Percentiles rank a stretch among this genome's conserved stretches.
These are phyloP conservation scores for Aquilaria sinensis DNA, from an alignment of 345 rosid species.

Conservation along the genomic window DNA sequence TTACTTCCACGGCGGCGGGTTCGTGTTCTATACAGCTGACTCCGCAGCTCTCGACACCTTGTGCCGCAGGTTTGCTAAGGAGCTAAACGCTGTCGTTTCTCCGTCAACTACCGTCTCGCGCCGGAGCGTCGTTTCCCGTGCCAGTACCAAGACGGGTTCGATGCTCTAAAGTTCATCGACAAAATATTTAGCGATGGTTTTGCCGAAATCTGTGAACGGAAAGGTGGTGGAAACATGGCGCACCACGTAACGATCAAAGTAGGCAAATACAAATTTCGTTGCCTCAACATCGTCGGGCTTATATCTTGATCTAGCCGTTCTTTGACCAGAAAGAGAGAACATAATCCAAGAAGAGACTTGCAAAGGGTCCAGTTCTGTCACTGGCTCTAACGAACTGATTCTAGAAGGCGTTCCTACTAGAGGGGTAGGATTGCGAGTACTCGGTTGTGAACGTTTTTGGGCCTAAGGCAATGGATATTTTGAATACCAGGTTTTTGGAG, in stretches of 20 bases:
- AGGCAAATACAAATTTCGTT: constrained; percentile 3
- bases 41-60: background rate
- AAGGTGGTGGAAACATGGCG: constrained; percentile 29
- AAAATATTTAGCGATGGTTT: background rate
- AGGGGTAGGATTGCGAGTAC: constrained; percentile 20
- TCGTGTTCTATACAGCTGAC: background rate
- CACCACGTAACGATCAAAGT: constrained; percentile 28
- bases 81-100: constrained; percentile 9
- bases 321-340: constrained; percentile 33
- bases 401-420: constrained; percentile 23
- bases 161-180: constrained; percentile 27
- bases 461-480: constrained; percentile 8
- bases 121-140: constrained; percentile 20
- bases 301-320: constrained; percentile 28
- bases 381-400: constrained; percentile 14
- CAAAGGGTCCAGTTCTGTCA: constrained; percentile 7
- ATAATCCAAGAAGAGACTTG: constrained; percentile 16
- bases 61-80: constrained; percentile 6
- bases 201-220: constrained; percentile 8
- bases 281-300: constrained; percentile 17
- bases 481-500: constrained; percentile 12
- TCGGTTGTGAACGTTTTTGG: constrained; percentile 17
- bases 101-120: constrained; percentile 13
- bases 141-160: constrained; percentile 33
- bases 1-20: constrained; percentile 12